Conservation (phyloP, 257 asterid species). For the Scutellaria minor region DNA sequence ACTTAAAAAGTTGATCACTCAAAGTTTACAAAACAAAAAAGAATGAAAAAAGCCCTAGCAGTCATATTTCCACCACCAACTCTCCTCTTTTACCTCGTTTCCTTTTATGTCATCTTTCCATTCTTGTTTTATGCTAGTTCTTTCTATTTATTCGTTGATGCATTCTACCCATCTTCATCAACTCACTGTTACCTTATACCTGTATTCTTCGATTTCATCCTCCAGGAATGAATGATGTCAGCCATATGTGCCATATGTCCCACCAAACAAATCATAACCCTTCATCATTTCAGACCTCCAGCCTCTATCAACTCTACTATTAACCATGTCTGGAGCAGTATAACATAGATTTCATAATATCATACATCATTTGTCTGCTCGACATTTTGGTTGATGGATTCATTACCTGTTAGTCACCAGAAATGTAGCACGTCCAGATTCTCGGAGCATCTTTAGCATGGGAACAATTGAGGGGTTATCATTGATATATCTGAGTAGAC, state of each 20-base stretch:
- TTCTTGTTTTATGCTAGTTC: neutral
- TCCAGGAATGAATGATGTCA: no score
- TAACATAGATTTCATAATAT: slow-evolving; percentile 1
- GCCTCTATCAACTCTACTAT: neutral
- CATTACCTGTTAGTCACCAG: slow-evolving; percentile 96
- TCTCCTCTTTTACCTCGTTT: neutral
- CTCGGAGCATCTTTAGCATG: slow-evolving; percentile 92
- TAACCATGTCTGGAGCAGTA: neutral
- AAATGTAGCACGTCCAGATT: slow-evolving; percentile 93
- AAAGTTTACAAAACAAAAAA: neutral
- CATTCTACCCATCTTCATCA: slow-evolving; percentile 2
- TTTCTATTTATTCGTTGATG: neutral
- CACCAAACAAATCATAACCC: slow-evolving; percentile 10
- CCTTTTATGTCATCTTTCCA: neutral
- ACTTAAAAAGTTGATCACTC: neutral
- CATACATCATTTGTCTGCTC: slow-evolving; percentile 17
- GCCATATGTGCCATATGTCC: neutral
- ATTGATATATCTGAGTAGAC: slow-evolving; percentile 73
- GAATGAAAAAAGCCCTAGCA: neutral
- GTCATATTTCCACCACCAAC: neutral
- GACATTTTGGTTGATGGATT: neutral
- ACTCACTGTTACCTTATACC: neutral
- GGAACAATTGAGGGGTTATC: slow-evolving; percentile 84
- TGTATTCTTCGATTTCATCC: neutral
- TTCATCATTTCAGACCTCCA: neutral